Conservation (phyloP, 805 yeast genomes). For the Ogataea paraovalis region DNA sequence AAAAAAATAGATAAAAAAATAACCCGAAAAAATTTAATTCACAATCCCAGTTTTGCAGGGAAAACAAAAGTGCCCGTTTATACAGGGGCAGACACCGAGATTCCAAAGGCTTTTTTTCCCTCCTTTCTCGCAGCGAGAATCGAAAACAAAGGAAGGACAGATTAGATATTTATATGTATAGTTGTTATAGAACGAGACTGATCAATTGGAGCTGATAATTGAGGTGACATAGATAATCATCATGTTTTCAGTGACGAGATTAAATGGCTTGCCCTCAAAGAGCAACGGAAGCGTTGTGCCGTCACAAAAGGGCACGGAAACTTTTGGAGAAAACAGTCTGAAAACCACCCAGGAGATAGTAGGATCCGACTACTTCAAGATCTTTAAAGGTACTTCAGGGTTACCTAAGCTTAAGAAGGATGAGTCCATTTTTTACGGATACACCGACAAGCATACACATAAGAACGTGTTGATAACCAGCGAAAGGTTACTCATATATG, state of each 20-base stretch:
- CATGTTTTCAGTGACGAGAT: constrained; percentile 11
- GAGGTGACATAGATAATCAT: neutral
- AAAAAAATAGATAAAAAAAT: constrained; percentile 1
- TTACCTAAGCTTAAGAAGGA: constrained; percentile 41
- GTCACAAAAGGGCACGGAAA: neutral
- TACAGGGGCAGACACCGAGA: neutral
- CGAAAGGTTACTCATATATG: constrained; percentile 63
- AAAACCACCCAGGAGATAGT: constrained; percentile 44
- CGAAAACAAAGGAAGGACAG: neutral
- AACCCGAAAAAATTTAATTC: constrained; percentile 3
- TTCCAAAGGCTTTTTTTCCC: no score
- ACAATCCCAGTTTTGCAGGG: constrained; percentile 1
- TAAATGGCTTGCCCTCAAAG: constrained; percentile 6
- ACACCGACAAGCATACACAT: constrained; percentile 24
- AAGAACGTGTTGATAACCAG: constrained; percentile 37
- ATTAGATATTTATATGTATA: neutral
- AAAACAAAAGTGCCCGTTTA: constrained; percentile 6
- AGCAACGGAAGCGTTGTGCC: neutral
- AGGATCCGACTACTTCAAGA: constrained; percentile 53
- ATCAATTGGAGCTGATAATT: no score
- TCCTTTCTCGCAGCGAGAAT: no score
- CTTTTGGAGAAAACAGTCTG: neutral
- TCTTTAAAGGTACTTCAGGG: constrained; percentile 48
- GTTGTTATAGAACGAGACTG: neutral
- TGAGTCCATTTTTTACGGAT: constrained; percentile 17